Evolutionary conservation across 2,329 filamentous ascomycete genomes (phyloP).

Genomic region (Sarocladiaceae sp.): DNA sequence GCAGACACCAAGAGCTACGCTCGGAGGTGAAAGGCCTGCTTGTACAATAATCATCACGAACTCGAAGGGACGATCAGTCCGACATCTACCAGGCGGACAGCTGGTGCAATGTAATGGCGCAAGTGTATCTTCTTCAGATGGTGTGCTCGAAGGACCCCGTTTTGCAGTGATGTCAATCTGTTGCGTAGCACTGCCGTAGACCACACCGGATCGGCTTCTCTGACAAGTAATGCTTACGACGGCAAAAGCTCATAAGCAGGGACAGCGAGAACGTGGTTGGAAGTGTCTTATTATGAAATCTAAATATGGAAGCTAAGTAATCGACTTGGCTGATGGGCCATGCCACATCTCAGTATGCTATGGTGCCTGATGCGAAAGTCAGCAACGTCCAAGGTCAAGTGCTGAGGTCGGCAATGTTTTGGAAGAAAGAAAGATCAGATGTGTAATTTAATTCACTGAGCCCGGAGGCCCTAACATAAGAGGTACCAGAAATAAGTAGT

Average conservation of each 20-base stretch:
- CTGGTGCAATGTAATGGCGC: constrained; percentile 2
- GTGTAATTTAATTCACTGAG: constrained; percentile 79
- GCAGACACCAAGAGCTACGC: not conserved
- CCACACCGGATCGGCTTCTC: too few relatives aligned
- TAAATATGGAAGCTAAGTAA: too few relatives aligned
- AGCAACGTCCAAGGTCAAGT: not conserved
- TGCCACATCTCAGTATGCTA: too few relatives aligned
- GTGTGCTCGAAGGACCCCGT: too few relatives aligned
- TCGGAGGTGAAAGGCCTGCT: not conserved
- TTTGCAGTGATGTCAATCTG: too few relatives aligned
- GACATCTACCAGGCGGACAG: not conserved
- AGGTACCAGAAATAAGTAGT: constrained; percentile 90
- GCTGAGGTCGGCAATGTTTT: not conserved
- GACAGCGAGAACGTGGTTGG: too few relatives aligned
- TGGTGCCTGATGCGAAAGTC: not conserved
- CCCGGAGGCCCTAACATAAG: constrained; percentile 77
- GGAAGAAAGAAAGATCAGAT: constrained; percentile 56
- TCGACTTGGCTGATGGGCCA: too few relatives aligned
- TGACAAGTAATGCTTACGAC: too few relatives aligned
- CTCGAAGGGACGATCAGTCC: not conserved
- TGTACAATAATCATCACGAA: constrained; percentile 5
- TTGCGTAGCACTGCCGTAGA: too few relatives aligned
- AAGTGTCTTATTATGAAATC: too few relatives aligned
- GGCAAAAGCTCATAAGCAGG: too few relatives aligned
- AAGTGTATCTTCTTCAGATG: constrained; percentile 1